Conservation (phyloP, 768 basidiomycete genomes). For the Tulasnella sp. region DNA sequence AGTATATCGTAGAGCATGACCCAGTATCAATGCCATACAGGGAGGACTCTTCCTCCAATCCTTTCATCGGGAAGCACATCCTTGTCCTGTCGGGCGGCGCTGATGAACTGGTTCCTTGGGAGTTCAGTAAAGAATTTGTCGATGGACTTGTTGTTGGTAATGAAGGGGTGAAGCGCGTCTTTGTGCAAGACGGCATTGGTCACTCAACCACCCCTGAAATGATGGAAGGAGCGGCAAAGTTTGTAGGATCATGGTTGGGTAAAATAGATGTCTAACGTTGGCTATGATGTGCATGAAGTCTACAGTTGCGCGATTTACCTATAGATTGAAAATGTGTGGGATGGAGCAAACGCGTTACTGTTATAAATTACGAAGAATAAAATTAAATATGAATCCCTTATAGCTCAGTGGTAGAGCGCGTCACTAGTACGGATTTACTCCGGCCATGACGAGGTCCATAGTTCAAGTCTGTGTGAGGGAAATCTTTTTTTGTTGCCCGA, state of each 20-base stretch:
- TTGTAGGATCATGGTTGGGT: slow-evolving; percentile 32
- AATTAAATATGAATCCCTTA: neutral
- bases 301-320: neutral
- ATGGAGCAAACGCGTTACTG: too few species aligned
- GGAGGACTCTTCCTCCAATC: slow-evolving; percentile 45
- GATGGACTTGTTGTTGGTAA: slow-evolving; percentile 52
- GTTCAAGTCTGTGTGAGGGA: slow-evolving; percentile 27
- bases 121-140: slow-evolving; percentile 55
- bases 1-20: slow-evolving; percentile 48
- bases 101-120: slow-evolving; percentile 67
- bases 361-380: too few species aligned
- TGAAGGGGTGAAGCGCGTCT: slow-evolving; percentile 54
- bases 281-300: neutral
- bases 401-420: slow-evolving; percentile 46
- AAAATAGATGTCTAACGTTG: neutral
- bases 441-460: slow-evolving; percentile 25
- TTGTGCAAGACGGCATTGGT: slow-evolving; percentile 54
- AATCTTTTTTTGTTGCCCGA: neutral
- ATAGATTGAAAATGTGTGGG: too few species aligned
- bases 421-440: slow-evolving; percentile 38
- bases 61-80: slow-evolving; percentile 68
- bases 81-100: slow-evolving; percentile 64
- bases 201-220: slow-evolving; percentile 63
- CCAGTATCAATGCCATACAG: slow-evolving; percentile 47
- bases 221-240: slow-evolving; percentile 45